A percentile compares a stretch with the other conserved stretches of the same genome.
Evolutionary conservation across 768 basidiomycete genomes (phyloP).

Genomic region (Mycena kentingensis): DNA sequence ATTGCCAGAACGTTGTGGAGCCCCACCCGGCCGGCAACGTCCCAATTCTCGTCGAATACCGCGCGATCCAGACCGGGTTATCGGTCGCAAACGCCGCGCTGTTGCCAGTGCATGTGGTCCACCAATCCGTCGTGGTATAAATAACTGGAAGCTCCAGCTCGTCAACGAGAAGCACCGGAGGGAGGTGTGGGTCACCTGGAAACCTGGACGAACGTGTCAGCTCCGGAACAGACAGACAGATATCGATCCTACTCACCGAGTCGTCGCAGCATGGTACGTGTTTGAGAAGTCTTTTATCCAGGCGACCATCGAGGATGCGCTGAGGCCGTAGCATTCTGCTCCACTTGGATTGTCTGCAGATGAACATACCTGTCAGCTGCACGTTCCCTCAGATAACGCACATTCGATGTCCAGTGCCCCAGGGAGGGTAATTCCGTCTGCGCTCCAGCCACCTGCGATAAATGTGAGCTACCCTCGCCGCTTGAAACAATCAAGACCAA

Average conservation of each 20-base stretch:
- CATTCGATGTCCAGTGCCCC: constrained; percentile 67
- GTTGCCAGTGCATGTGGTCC: constrained; percentile 66
- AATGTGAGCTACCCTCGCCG: too few relatives aligned
- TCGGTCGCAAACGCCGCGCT: constrained; percentile 48
- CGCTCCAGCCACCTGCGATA: constrained; percentile 55
- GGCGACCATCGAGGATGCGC: constrained; percentile 55
- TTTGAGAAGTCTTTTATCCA: constrained; percentile 66
- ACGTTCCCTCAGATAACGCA: too few relatives aligned
- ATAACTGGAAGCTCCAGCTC: constrained; percentile 41
- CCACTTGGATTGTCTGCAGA: constrained; percentile 52
- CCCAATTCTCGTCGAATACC: constrained; percentile 50
- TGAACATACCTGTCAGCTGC: not conserved
- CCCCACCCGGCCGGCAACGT: constrained; percentile 61
- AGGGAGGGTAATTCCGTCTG: constrained; percentile 61
- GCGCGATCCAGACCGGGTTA: constrained; percentile 66
- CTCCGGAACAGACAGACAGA: constrained; percentile 26
- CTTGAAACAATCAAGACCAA: constrained; percentile 17
- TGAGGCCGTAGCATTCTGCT: constrained; percentile 56
- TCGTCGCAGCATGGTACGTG: constrained; percentile 53
- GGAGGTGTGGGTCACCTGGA: not conserved
- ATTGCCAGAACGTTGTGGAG: constrained; percentile 62
- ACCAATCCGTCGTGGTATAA: constrained; percentile 69
- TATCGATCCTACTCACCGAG: constrained; percentile 30
- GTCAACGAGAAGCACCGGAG: not conserved
- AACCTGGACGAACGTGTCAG: constrained; percentile 39